A percentile compares a stretch with the other conserved stretches of the same genome.
Evolutionary conservation across 2,329 filamentous ascomycete genomes (phyloP).

Genomic region (Aspergillus sp.): DNA sequence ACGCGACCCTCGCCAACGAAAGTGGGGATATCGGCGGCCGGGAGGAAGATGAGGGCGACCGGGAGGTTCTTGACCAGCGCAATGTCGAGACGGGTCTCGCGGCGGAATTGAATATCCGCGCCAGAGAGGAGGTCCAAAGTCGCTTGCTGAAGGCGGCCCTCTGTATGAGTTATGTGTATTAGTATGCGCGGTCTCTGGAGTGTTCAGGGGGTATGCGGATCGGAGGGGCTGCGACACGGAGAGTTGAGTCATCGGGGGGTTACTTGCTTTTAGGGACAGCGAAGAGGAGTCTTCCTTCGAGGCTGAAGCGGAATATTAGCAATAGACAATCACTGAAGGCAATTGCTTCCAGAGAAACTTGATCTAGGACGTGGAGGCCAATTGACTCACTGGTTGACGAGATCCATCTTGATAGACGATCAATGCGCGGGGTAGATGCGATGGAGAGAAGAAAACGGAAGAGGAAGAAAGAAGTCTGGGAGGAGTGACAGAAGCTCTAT

Average conservation of each 20-base stretch:
- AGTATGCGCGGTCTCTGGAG: too few relatives aligned
- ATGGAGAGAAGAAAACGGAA: background rate
- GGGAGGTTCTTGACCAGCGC: conserved; percentile 96
- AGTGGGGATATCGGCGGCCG: conserved; percentile 93
- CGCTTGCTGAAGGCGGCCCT: conserved; percentile 87
- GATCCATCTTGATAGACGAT: conserved; percentile 50
- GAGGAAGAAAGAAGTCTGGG: background rate
- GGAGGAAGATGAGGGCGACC: conserved; percentile 94
- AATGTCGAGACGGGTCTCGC: conserved; percentile 93
- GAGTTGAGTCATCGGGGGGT: conserved; percentile 19
- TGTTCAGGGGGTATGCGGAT: background rate
- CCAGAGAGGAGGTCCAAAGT: conserved; percentile 88
- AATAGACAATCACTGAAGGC: conserved; percentile 7
- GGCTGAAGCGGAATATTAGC: conserved; percentile 52
- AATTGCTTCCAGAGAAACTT: background rate
- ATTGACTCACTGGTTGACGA: conserved; percentile 58
- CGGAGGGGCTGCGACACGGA: background rate
- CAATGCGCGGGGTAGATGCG: conserved; percentile 17
- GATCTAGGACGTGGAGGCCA: background rate
- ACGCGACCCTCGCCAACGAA: conserved; percentile 94
- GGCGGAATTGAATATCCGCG: conserved; percentile 93
- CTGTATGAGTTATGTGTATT: conserved; percentile 44
- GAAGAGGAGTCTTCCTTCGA: conserved; percentile 90
- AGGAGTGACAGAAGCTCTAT: background rate
- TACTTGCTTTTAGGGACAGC: conserved; percentile 95